Evolutionary conservation across 2,329 filamentous ascomycete species (phyloP).

Genomic region (Alternaria gansuensis): DNA sequence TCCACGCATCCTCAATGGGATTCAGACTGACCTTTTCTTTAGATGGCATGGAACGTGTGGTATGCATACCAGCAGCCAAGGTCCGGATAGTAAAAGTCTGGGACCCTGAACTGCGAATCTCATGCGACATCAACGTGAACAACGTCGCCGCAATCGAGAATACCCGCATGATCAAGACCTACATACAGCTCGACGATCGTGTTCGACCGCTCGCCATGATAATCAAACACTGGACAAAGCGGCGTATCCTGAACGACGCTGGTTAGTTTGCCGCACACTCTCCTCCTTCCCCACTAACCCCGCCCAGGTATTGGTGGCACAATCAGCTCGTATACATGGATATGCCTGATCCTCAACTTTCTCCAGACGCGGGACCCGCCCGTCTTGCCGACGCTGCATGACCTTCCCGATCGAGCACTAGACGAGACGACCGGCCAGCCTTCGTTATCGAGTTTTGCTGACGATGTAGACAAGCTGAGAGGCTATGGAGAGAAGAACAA

Average conservation of each 20-base stretch:
- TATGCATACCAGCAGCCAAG: conserved; percentile 93
- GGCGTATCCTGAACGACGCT: conserved; percentile 92
- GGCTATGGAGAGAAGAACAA: conserved; percentile 82
- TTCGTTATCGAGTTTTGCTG: conserved; percentile 78
- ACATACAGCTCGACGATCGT: conserved; percentile 90
- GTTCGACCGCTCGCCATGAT: conserved; percentile 95
- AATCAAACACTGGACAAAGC: conserved; percentile 96
- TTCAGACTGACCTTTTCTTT: conserved; percentile 45
- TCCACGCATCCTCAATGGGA: background rate
- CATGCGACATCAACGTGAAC: conserved; percentile 99
- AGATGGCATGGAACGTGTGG: conserved; percentile 97
- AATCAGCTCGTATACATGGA: conserved; percentile 98
- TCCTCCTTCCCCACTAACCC: conserved; percentile 28
- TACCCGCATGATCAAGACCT: conserved; percentile 96
- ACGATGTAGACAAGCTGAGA: conserved; percentile 77
- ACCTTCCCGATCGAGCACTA: conserved; percentile 70
- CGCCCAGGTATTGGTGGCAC: conserved; percentile 81
- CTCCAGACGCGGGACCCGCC: conserved; percentile 86
- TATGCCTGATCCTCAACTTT: conserved; percentile 97
- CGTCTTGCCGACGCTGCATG: conserved; percentile 85
- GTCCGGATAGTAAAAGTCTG: conserved; percentile 99
- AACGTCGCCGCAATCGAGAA: conserved; percentile 95
- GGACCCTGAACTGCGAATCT: conserved; percentile 89
- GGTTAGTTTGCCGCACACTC: conserved; percentile 69
- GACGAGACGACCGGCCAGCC: conserved; percentile 68